Evolutionary conservation across 2,329 filamentous ascomycete genomes (phyloP), one percentile per base, ranked within the genome.

Genomic region (Trichoderma sp.): DNA sequence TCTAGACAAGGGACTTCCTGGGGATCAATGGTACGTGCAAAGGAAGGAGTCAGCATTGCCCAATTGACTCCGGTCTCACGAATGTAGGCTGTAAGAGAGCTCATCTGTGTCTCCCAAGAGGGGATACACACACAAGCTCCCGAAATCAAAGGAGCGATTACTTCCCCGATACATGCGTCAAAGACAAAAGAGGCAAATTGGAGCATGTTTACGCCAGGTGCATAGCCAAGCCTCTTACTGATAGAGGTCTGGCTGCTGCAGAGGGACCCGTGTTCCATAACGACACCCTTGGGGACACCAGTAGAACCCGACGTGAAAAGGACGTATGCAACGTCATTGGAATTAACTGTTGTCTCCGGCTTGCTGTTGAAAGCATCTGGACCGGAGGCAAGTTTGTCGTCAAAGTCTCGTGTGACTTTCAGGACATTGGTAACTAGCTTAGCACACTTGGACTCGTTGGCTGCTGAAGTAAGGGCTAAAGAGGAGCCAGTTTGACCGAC

Each of bases 321-420:
- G 2, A 73, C 35, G 35, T 74, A 74, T 3, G 68, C 70, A 49
- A 47, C 37, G 35, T 65, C 49, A 33, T 61, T 33, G 8, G 19
- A 57, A 49, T n/a, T 47, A 21, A 69, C 58, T 3, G 4, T 57
- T 4, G 49, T 59, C 0, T 16, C 19, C 35, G 58, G 52, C 24
- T 47, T 47, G 14, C 7, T 61, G 43, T 75, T 68, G 19, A 83
- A 77, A 27, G 84, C 81, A 52, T 82, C 83, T 74, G 85, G 85
- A 16, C 37, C 49, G 1, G 43, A 21, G 24, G 16, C 24, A 21
- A 68, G 35, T 5, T 29, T 35, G 19, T 56, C 11, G 21, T 63
- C 27, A 19, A 68, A 24, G 3, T 47, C 52, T 6, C 7, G 29
- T 27, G 59, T 68, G 14, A 61, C 68, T 16, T 58, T 29, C 1